A percentile compares a stretch with the other conserved stretches of the same genome.
Evolutionary conservation across 768 basidiomycete species (phyloP).

Genomic region (Rossbeevera mucosa): DNA sequence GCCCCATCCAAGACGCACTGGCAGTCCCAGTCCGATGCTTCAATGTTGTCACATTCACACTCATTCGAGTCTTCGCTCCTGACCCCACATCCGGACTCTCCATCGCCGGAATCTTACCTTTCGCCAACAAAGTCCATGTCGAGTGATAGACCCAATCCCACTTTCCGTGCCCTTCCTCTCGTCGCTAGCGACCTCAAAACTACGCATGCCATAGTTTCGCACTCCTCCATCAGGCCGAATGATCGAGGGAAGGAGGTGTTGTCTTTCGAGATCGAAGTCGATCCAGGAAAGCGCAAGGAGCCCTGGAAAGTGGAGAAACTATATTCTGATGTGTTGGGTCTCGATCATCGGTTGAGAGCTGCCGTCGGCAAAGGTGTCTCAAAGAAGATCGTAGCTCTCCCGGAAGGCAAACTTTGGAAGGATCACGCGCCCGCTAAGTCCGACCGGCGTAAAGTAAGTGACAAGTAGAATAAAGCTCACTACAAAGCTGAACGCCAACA

Average conservation of each 20-base stretch:
- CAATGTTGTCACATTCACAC: constrained; percentile 21
- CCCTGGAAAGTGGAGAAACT: constrained; percentile 87
- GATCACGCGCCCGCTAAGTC: constrained; percentile 96
- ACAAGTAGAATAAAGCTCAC: too few species aligned
- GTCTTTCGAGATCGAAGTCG: constrained; percentile 77
- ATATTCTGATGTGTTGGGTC: constrained; percentile 85
- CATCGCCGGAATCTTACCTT: constrained; percentile 29
- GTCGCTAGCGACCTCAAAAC: constrained; percentile 66
- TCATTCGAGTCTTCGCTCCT: constrained; percentile 18
- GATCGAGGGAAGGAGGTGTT: constrained; percentile 90
- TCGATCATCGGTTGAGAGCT: constrained; percentile 73
- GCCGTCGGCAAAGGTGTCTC: constrained; percentile 55
- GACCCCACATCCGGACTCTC: constrained; percentile 25
- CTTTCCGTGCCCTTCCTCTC: constrained; percentile 71
- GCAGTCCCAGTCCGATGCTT: constrained; percentile 20
- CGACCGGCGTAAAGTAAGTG: constrained; percentile 87
- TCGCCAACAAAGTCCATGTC: constrained; percentile 22
- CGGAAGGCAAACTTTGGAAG: constrained; percentile 92
- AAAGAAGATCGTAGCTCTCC: constrained; percentile 76
- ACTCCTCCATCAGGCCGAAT: constrained; percentile 83
- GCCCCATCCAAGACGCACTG: constrained; percentile 25
- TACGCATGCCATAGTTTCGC: constrained; percentile 66
- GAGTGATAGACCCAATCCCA: constrained; percentile 31
- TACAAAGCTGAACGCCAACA: constrained; percentile 8
- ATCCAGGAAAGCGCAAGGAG: constrained; percentile 66